A percentile compares a stretch with the other conserved stretches of the same genome.
These are phyloP conservation scores for Penicillium flavigenum DNA, from an alignment of 495 filamentous ascomycete species.

Conservation along the genomic window DNA sequence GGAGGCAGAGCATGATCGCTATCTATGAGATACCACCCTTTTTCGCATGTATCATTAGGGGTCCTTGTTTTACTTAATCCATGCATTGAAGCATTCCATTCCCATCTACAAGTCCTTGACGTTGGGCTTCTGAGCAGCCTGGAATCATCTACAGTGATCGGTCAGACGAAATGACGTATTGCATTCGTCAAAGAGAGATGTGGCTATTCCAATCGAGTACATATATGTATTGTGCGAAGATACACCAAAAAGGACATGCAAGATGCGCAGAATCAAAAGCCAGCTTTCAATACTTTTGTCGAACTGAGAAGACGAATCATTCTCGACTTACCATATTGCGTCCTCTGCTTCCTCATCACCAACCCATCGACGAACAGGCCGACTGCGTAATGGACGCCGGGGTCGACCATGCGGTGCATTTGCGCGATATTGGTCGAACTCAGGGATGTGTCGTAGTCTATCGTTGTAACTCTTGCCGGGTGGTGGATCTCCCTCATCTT, in stretches of 20 bases:
- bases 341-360: conserved; percentile 19
- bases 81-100: conserved; percentile 12
- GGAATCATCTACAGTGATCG: not conserved
- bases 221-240: not conserved
- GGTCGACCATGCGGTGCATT: conserved; percentile 16
- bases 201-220: not conserved
- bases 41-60: conserved; percentile 31
- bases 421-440: conserved; percentile 33
- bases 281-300: not conserved
- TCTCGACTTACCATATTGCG: conserved; percentile 12
- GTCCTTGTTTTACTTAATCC: conserved; percentile 24
- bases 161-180: not conserved
- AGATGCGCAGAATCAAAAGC: not conserved
- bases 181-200: not conserved
- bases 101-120: not conserved
- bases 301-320: not conserved
- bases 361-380: conserved; percentile 22
- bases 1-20: conserved; percentile 21
- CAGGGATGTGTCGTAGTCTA: conserved; percentile 33
- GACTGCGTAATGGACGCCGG: conserved; percentile 27
- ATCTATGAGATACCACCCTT: conserved; percentile 34
- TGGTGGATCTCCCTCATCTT: conserved; percentile 64
- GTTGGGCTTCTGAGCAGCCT: no score
- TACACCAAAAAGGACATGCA: not conserved
- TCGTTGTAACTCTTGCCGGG: conserved; percentile 63